Evolutionary conservation across 2,329 filamentous ascomycete species (phyloP).

Genomic region (Pezicula radicicola): DNA sequence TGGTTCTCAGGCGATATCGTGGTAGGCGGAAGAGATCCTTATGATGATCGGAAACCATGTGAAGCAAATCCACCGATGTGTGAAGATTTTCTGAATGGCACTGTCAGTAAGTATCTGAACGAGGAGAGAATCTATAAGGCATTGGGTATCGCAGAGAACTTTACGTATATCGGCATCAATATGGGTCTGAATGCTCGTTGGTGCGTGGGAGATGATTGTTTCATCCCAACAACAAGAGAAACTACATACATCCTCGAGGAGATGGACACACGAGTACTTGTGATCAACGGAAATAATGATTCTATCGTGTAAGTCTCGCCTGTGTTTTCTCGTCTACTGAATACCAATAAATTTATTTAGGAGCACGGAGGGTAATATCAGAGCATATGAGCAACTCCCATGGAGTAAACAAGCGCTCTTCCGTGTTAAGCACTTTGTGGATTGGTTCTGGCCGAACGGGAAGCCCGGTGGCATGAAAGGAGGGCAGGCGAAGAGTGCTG

Average conservation of each 20-base stretch:
- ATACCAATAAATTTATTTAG: background rate
- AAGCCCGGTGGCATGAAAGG: background rate
- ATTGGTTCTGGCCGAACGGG: background rate
- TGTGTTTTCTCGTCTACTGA: background rate
- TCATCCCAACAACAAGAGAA: constrained; percentile 8
- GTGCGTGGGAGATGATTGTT: background rate
- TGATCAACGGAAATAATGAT: constrained; percentile 1
- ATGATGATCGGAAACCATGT: constrained; percentile 1
- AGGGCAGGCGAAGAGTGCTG: constrained; percentile 1
- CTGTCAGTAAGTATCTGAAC: constrained; percentile 7
- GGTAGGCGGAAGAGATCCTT: constrained; percentile 4
- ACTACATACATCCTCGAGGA: background rate
- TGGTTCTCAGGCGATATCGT: background rate
- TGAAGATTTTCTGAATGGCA: background rate
- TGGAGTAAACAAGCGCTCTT: constrained; percentile 1
- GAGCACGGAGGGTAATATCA: background rate
- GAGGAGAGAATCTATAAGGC: constrained; percentile 3
- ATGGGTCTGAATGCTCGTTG: constrained; percentile 7
- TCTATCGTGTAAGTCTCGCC: background rate
- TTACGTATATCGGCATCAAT: constrained; percentile 1
- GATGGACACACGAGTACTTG: background rate
- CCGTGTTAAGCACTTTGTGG: background rate
- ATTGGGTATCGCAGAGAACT: background rate
- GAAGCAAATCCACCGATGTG: constrained; percentile 7
- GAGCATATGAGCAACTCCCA: background rate